phyloP scores from a whole-genome alignment of 1,284 basidiomycete genomes.

The Neonothopanus nambi region DNA sequence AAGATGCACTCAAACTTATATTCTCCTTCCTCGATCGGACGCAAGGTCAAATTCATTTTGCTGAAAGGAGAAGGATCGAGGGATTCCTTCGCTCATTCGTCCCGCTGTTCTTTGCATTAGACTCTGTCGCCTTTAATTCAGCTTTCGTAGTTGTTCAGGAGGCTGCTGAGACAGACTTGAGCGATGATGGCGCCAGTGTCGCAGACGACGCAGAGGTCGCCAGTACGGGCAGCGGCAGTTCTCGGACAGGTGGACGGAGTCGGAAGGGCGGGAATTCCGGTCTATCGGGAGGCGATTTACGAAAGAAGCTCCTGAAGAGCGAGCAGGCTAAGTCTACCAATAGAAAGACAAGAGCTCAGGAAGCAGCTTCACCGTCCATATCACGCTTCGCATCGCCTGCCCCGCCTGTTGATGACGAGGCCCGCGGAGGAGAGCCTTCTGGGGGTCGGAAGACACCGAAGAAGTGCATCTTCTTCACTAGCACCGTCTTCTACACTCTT shows the following conservation, averaged over 20 bases:
- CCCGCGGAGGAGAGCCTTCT: constrained; percentile 29
- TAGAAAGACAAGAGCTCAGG: constrained; percentile 57
- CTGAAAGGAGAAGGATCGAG: constrained; percentile 84
- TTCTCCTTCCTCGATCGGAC: constrained; percentile 92
- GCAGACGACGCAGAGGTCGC: constrained; percentile 52
- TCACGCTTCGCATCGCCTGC: constrained; percentile 53
- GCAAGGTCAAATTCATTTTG: constrained; percentile 68
- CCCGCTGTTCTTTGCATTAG: constrained; percentile 73
- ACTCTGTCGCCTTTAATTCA: constrained; percentile 69
- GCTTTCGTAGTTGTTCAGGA: constrained; percentile 56
- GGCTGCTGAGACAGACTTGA: constrained; percentile 49
- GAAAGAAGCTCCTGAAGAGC: constrained; percentile 76
- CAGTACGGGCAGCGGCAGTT: constrained; percentile 34
- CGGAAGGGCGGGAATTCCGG: constrained; percentile 36
- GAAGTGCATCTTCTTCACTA: constrained; percentile 81
- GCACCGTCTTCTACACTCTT: constrained; percentile 86
- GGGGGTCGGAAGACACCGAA: constrained; percentile 33
- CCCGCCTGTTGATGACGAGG: constrained; percentile 50
- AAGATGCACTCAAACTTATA: constrained; percentile 87
- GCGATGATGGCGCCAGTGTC: constrained; percentile 49
- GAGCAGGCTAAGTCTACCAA: constrained; percentile 72
- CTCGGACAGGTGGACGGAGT: constrained; percentile 28
- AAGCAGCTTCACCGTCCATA: constrained; percentile 35
- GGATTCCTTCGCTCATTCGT: constrained; percentile 80
- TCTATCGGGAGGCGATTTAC: constrained; percentile 55